Evolutionary conservation across 1,139 yeast species (phyloP).

Genomic region (Spathaspora jeffriesii): DNA sequence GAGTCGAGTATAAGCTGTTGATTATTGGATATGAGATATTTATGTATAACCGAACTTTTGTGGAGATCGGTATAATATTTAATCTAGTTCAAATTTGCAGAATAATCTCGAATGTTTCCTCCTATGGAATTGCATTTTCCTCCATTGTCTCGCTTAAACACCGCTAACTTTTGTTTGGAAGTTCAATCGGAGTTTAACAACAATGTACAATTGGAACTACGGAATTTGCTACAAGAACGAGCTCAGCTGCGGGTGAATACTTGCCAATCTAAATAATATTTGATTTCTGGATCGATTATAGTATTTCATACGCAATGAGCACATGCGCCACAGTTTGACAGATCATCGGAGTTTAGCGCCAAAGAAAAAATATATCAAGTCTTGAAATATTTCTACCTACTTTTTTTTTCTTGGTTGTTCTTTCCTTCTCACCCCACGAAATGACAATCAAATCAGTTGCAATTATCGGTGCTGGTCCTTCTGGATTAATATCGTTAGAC

Average conservation of each 20-base stretch:
- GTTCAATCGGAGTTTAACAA: too few species aligned
- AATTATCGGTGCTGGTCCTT: constrained; percentile 69
- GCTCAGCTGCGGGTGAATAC: too few species aligned
- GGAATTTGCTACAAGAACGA: too few species aligned
- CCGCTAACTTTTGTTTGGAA: too few species aligned
- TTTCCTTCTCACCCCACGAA: background rate
- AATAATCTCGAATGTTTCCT: background rate
- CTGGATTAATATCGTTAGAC: constrained; percentile 60
- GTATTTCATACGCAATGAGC: background rate
- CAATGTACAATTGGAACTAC: too few species aligned
- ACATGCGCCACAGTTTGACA: background rate
- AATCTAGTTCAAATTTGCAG: too few species aligned
- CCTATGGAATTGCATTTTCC: background rate
- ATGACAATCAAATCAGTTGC: constrained; percentile 35
- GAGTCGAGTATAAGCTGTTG: background rate
- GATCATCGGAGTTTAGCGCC: background rate
- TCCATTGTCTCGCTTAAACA: too few species aligned
- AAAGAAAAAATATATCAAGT: constrained; percentile 2
- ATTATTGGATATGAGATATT: background rate
- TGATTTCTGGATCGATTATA: too few species aligned
- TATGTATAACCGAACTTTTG: background rate
- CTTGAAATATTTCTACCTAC: background rate
- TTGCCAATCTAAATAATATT: too few species aligned
- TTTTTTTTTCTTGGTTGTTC: background rate
- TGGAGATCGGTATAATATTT: background rate